Percentiles rank a stretch among this genome's conserved stretches.
phyloP scores from a whole-genome alignment of 306 rosid species.

The Sphenostylis stenocarpa region DNA sequence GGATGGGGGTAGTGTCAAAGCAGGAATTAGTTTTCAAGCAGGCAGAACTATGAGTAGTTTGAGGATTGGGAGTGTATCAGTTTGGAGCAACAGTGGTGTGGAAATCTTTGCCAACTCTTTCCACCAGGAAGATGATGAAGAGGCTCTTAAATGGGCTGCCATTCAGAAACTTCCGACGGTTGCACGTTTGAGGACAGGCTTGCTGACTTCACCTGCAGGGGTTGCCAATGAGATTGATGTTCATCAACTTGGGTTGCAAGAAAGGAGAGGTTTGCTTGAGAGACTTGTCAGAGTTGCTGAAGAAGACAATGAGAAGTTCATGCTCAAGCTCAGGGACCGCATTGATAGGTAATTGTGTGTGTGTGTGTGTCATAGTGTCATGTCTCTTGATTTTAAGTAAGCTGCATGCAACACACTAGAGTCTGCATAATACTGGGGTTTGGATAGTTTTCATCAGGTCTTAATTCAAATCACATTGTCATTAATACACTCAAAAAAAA shows the following conservation, averaged over 20 bases:
- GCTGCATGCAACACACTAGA: neutral
- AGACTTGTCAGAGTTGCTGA: constrained; percentile 66
- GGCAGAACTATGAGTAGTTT: constrained; percentile 11
- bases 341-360: constrained; percentile 50
- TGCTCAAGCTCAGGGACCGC: constrained; percentile 64
- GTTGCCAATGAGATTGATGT: constrained; percentile 62
- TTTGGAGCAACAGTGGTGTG: constrained; percentile 29
- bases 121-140: constrained; percentile 41
- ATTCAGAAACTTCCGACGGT: constrained; percentile 45
- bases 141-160: constrained; percentile 49
- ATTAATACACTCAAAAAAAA: neutral
- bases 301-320: constrained; percentile 72
- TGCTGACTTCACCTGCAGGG: constrained; percentile 46
- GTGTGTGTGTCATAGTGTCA: neutral
- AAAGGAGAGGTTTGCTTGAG: constrained; percentile 57
- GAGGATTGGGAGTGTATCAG: constrained; percentile 19
- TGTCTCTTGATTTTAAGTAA: neutral
- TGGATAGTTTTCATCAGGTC: neutral
- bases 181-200: constrained; percentile 43
- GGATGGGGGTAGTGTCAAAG: neutral
- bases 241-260: constrained; percentile 56
- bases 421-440: neutral
- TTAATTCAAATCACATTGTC: neutral
- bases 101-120: constrained; percentile 31
- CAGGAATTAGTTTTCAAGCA: neutral